Base-by-base conservation (phyloP, 2,329 filamentous ascomycete genomes). In the Corinectria fuckeliana region DNA sequence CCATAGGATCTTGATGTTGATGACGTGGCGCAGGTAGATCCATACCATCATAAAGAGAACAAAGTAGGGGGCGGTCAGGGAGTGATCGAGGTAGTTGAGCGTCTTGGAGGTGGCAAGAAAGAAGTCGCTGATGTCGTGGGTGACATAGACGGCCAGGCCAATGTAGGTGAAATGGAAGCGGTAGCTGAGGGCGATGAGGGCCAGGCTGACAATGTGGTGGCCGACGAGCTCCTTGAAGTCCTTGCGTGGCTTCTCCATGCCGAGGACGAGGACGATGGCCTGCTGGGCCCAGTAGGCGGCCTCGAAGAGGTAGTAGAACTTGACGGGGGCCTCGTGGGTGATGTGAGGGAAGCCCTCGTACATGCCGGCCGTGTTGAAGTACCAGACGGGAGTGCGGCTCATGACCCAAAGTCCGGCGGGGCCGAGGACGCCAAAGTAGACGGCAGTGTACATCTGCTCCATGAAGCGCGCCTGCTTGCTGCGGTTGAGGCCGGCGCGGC, bases 121-220 rank as follows among this genome's bases (percentile, higher is more conserved):
- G 79, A 97, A 97, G 76, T 97, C 93, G 60, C 89, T 93, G 62
- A 97, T 91, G 73, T 98, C 93, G 77, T 96, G 92, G 9, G 93
- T 97, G 62, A 95, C 92, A 77, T 97, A 98, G 30, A 98, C 92
- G 18, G 92, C 91, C 55, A 97, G 79, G 23, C 93, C 93, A 75
- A 98, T 96, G 78, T 97, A 94, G 18, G 93, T 96, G 76, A 97
- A 98, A 78, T 98, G 93, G 82, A 97, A 98, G 61, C 92, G 88
- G 79, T 97, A 98, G 80, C 91, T 95, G 72, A 94, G 80, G 58
- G 79, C 89, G 67, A 98, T 97, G 69, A 98, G 84, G 18, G 88
- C 81, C 60, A 98, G 80, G 18, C 92, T 96, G 74, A 97, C 91
- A 68, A 97, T 89, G 76, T 98, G 93, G 76, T 98, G 93, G 54